Base-by-base conservation (phyloP, 495 filamentous ascomycete genomes). In the Podospora appendiculata region DNA sequence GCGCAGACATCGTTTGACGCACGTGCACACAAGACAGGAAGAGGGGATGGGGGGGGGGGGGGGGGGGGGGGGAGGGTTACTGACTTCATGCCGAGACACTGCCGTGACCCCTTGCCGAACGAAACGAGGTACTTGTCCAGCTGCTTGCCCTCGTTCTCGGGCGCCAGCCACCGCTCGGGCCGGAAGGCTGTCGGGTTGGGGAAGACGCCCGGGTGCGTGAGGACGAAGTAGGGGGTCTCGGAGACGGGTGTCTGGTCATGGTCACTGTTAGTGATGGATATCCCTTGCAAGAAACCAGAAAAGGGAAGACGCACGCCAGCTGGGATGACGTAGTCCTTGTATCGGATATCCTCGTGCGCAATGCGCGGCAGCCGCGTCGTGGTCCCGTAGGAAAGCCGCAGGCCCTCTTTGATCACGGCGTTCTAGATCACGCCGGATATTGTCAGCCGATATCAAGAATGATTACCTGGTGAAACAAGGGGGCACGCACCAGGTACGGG, bases 101-200 rank as follows among this genome's bases (percentile, higher is more conserved):
- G 60, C 39, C 79, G 52, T 0, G 65, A 64, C 0, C 78, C 78
- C 53, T 68, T 73, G 9, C 63, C 69, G 48, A 80, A 81, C 0
- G 71, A 55, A 12, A 76, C 67, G 33, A 80, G 52, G 46, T 80
- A 79, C 40, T 64, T 70, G 17, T 79, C 72, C 32, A 79, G 60
- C 6, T 33, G 32, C 14, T 71, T 60, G 4, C 45, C 52, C 11
- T 25, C 25, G 25, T 25, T 25, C 25, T 25, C 25, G 25, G 64
- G 32, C 17, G 72, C 58, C 6, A 78, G 61, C 78, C 78, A 83
- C 16, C 79, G 74, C 38, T 76, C 69, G 0, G 80, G 79, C 13
- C 65, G 50, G 56, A 79, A 81, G 12, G 50, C 55, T 8, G 68
- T 50, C 0, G 78, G 74, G 10, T 79, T 60, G 1, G 76, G 70